Percentiles rank a stretch among this genome's conserved stretches.
Conservation (phyloP, 2,329 filamentous ascomycete genomes). For the Xylaria polymorpha region DNA sequence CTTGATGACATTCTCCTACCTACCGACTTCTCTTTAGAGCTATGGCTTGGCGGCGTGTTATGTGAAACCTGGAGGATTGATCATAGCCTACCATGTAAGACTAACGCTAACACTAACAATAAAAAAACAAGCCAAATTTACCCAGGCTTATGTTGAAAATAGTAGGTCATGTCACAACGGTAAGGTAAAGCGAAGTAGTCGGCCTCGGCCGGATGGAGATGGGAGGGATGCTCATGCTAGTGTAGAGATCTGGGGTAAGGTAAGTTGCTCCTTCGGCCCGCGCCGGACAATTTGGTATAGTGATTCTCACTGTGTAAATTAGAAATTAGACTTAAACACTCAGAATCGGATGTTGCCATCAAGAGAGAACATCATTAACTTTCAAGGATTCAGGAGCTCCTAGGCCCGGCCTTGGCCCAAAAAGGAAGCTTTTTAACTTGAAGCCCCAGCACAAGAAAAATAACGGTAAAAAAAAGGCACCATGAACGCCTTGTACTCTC, state of each 20-base stretch:
- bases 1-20: neutral
- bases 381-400: too few species aligned
- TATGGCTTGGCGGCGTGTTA: neutral
- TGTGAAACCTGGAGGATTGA: constrained; percentile 14
- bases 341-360: too few species aligned
- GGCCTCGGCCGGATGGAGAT: neutral
- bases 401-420: too few species aligned
- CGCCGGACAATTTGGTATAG: constrained; percentile 2
- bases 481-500: neutral
- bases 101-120: neutral
- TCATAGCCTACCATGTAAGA: neutral
- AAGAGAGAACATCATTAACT: too few species aligned
- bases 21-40: constrained; percentile 10
- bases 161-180: neutral
- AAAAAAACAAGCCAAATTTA: neutral
- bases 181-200: neutral
- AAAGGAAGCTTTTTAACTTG: too few species aligned
- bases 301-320: neutral
- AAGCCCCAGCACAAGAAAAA: too few species aligned
- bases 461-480: too few species aligned
- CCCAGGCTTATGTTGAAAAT: neutral
- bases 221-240: neutral
- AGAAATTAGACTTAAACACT: neutral
- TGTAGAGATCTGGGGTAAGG: neutral
- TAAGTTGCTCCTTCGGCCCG: constrained; percentile 20